Evolutionary conservation across 768 basidiomycete genomes (phyloP).

Genomic region (Lactifluus echinatus): DNA sequence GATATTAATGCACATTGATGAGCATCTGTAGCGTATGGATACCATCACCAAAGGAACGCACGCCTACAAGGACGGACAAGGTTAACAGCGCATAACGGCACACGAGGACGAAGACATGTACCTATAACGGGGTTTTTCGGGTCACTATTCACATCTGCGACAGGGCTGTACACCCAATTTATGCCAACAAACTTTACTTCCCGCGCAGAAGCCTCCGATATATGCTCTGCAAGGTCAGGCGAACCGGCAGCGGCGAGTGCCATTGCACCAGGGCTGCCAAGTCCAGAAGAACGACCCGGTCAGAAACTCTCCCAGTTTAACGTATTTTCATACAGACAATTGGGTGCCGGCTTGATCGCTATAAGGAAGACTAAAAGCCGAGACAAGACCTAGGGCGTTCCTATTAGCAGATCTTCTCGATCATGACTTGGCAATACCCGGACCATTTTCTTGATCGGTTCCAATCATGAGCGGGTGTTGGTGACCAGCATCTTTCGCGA

Average conservation of each 20-base stretch:
- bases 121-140: conserved; percentile 64
- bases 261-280: conserved; percentile 62
- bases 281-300: not conserved
- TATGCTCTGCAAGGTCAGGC: conserved; percentile 35
- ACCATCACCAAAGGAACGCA: conserved; percentile 67
- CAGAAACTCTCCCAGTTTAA: not conserved
- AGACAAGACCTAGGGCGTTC: conserved; percentile 46
- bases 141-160: conserved; percentile 68
- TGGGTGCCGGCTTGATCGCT: conserved; percentile 45
- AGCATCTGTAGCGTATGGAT: conserved; percentile 11
- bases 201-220: conserved; percentile 42
- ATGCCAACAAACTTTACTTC: conserved; percentile 57
- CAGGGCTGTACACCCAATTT: conserved; percentile 64
- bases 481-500: conserved; percentile 53
- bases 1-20: not conserved
- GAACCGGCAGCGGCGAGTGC: conserved; percentile 50
- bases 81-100: not conserved
- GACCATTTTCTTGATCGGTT: conserved; percentile 67
- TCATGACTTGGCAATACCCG: conserved; percentile 20
- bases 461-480: conserved; percentile 51
- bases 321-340: conserved; percentile 39
- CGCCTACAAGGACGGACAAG: conserved; percentile 36
- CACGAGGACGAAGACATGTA: conserved; percentile 25
- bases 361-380: conserved; percentile 44
- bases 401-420: not conserved